Conservation (phyloP, 2,329 filamentous ascomycete genomes). For the Didymella arachidicola region DNA sequence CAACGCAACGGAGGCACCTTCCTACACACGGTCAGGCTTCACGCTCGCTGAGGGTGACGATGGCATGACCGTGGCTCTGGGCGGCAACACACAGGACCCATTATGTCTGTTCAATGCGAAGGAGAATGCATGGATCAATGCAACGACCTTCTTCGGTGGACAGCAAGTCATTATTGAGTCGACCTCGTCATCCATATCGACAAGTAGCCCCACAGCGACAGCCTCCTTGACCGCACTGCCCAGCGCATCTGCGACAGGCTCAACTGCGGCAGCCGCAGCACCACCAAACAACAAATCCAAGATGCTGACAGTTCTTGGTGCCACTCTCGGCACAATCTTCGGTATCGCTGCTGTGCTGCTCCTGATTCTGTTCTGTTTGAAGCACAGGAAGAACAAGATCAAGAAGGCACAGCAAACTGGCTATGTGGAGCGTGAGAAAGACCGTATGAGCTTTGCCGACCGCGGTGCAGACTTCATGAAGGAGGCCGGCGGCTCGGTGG, state of each 20-base stretch:
- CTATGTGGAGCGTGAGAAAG: conserved; percentile 49
- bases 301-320: conserved; percentile 73
- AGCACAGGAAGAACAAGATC: conserved; percentile 66
- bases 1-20: conserved; percentile 76
- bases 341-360: conserved; percentile 76
- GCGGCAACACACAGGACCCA: conserved; percentile 69
- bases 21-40: conserved; percentile 69
- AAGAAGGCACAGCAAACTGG: conserved; percentile 68
- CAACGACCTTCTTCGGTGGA: conserved; percentile 67
- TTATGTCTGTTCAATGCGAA: conserved; percentile 79
- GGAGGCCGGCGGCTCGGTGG: conserved; percentile 56
- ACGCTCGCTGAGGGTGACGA: conserved; percentile 72
- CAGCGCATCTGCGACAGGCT: conserved; percentile 43
- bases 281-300: conserved; percentile 54
- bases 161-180: conserved; percentile 46
- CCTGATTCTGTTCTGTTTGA: conserved; percentile 72
- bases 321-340: conserved; percentile 81
- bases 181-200: conserved; percentile 45
- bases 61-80: conserved; percentile 78
- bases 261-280: conserved; percentile 40
- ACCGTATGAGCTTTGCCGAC: conserved; percentile 60
- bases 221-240: conserved; percentile 24
- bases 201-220: conserved; percentile 32
- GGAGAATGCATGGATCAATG: conserved; percentile 80
- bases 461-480: conserved; percentile 62